Conservation (phyloP, 805 yeast species). For the Myxozyma monticola region DNA sequence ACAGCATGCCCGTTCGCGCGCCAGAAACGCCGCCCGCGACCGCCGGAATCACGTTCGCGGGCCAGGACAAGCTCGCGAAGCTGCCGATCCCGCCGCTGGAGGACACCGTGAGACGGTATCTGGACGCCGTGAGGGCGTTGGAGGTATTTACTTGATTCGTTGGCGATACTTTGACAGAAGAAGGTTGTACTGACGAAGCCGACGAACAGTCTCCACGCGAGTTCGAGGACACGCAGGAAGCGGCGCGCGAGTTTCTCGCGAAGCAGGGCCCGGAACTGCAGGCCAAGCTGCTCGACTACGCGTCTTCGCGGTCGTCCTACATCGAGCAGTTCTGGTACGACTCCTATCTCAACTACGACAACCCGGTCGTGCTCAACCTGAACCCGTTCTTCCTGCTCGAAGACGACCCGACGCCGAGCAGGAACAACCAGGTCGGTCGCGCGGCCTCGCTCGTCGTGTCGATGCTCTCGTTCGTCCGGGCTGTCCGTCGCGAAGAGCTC, state of each 20-base stretch:
- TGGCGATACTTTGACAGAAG: not conserved
- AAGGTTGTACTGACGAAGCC: not conserved
- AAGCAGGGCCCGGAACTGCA: slow-evolving; percentile 61
- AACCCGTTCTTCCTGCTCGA: slow-evolving; percentile 88
- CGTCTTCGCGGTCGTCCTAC: slow-evolving; percentile 67
- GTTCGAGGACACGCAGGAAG: slow-evolving; percentile 58
- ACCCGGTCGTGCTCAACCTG: slow-evolving; percentile 79
- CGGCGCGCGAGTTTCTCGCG: slow-evolving; percentile 58
- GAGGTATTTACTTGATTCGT: slow-evolving; percentile 42
- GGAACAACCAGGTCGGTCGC: slow-evolving; percentile 65
- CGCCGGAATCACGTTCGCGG: slow-evolving; percentile 51
- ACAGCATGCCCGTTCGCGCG: not conserved
- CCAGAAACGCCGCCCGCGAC: not conserved
- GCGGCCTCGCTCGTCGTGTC: slow-evolving; percentile 79
- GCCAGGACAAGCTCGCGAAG: slow-evolving; percentile 59
- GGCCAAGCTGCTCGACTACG: slow-evolving; percentile 59
- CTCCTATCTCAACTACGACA: slow-evolving; percentile 79
- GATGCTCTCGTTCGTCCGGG: slow-evolving; percentile 75
- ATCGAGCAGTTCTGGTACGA: slow-evolving; percentile 96
- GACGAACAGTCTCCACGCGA: slow-evolving; percentile 71
- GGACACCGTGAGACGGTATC: slow-evolving; percentile 65
- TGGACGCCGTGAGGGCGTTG: slow-evolving; percentile 71
- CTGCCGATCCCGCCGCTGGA: slow-evolving; percentile 79
- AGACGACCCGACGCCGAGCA: slow-evolving; percentile 79
- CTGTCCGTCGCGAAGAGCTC: slow-evolving; percentile 70